These are phyloP conservation scores for Pyricularia pennisetigena DNA, from an alignment of 2,329 filamentous ascomycete species.

Conservation along the genomic window DNA sequence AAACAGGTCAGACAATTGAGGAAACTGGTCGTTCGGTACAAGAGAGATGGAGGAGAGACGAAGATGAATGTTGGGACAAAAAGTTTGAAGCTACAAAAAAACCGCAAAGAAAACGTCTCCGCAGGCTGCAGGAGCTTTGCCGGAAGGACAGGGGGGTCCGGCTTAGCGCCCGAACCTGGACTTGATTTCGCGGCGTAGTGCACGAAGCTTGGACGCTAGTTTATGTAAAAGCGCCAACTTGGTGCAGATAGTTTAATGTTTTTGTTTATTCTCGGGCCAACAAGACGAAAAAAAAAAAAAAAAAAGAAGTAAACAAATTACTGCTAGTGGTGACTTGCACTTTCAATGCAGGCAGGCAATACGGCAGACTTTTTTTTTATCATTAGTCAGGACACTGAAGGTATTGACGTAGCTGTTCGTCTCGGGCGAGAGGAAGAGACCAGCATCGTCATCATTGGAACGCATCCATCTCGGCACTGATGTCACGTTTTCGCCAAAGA, in stretches of 20 bases:
- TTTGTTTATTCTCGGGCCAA: background rate
- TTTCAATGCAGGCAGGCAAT: background rate
- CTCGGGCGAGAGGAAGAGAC: background rate
- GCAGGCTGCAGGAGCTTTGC: slow-evolving; percentile 2
- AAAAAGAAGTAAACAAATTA: background rate
- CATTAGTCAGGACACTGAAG: background rate
- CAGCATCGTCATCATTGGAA: background rate
- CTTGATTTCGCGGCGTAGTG: background rate
- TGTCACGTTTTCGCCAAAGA: background rate
- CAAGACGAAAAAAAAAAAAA: background rate
- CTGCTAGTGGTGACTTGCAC: background rate
- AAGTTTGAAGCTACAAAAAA: slow-evolving; percentile 9
- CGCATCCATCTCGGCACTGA: background rate
- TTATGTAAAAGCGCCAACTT: background rate
- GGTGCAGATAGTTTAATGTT: background rate
- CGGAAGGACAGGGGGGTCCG: slow-evolving; percentile 6
- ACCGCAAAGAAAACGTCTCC: slow-evolving; percentile 6
- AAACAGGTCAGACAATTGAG: background rate
- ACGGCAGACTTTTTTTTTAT: background rate
- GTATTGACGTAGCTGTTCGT: background rate
- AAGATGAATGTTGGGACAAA: background rate
- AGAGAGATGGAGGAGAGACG: slow-evolving; percentile 5
- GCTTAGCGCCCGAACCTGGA: slow-evolving; percentile 1
- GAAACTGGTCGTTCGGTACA: background rate
- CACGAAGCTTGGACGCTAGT: background rate